A percentile compares a stretch with the other conserved stretches of the same genome.
Evolutionary conservation across 1,139 yeast species (phyloP).

Genomic region (Debaryomyces psychrophilus): DNA sequence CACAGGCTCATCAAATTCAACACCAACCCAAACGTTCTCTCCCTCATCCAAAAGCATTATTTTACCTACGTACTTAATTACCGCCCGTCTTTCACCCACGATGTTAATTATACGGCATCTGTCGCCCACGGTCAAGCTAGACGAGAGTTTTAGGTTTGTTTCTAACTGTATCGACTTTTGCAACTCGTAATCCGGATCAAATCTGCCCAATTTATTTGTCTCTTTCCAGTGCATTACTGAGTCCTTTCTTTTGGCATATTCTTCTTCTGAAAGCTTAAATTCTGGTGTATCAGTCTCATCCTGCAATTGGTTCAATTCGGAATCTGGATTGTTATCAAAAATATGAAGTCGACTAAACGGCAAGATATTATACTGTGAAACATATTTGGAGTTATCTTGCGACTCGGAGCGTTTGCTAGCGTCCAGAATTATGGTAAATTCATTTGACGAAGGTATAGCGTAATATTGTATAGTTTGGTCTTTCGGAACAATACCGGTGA

Average conservation of each 20-base stretch:
- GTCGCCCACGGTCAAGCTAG: slow-evolving; percentile 33
- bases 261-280: slow-evolving; percentile 65
- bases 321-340: slow-evolving; percentile 54
- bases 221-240: slow-evolving; percentile 81
- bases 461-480: slow-evolving; percentile 59
- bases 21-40: slow-evolving; percentile 49
- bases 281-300: slow-evolving; percentile 41
- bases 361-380: slow-evolving; percentile 29
- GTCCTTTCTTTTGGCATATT: slow-evolving; percentile 61
- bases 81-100: slow-evolving; percentile 66
- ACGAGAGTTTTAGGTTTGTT: slow-evolving; percentile 22
- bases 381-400: slow-evolving; percentile 17
- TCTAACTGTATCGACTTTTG: slow-evolving; percentile 22
- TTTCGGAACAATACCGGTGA: slow-evolving; percentile 77
- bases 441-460: slow-evolving; percentile 45
- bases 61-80: slow-evolving; percentile 66
- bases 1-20: slow-evolving; percentile 54
- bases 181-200: slow-evolving; percentile 55
- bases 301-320: slow-evolving; percentile 46
- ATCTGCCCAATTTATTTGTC: slow-evolving; percentile 67
- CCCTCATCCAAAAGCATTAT: slow-evolving; percentile 59
- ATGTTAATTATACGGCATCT: slow-evolving; percentile 48
- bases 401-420: slow-evolving; percentile 22
- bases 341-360: slow-evolving; percentile 55
- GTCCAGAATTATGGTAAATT: slow-evolving; percentile 25